Percentiles rank a stretch among this genome's conserved stretches.
Conservation (phyloP, 2,329 filamentous ascomycete species). For the Eutypa lata region DNA sequence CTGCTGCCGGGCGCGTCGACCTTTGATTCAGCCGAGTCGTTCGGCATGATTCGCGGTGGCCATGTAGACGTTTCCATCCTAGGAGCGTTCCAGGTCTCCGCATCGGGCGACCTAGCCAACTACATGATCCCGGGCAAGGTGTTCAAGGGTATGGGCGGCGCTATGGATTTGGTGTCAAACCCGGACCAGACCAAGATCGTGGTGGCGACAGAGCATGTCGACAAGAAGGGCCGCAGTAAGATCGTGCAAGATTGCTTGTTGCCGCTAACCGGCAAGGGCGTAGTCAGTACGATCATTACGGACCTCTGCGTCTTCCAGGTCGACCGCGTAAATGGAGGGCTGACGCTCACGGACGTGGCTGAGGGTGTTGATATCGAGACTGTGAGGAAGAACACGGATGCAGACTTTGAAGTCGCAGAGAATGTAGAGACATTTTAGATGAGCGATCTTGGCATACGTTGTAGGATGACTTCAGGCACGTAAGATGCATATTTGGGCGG, state of each 20-base stretch:
- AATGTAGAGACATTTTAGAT: slow-evolving; percentile 45
- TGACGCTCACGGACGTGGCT: slow-evolving; percentile 69
- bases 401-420: slow-evolving; percentile 61
- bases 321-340: slow-evolving; percentile 55
- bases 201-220: slow-evolving; percentile 66
- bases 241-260: slow-evolving; percentile 62
- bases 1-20: slow-evolving; percentile 71
- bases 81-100: slow-evolving; percentile 77
- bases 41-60: slow-evolving; percentile 82
- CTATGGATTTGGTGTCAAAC: slow-evolving; percentile 72
- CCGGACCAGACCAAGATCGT: slow-evolving; percentile 71
- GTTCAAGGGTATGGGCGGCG: slow-evolving; percentile 83
- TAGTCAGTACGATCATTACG: slow-evolving; percentile 71
- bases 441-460: neutral
- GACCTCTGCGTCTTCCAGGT: slow-evolving; percentile 73
- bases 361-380: slow-evolving; percentile 67
- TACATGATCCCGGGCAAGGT: slow-evolving; percentile 90
- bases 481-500: too few species aligned
- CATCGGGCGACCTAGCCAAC: slow-evolving; percentile 77
- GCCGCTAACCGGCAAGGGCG: slow-evolving; percentile 62
- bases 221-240: slow-evolving; percentile 66
- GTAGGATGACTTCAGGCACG: too few species aligned
- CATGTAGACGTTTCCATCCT: slow-evolving; percentile 83
- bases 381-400: slow-evolving; percentile 67
- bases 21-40: slow-evolving; percentile 79